Evolutionary conservation across 1,284 basidiomycete species (phyloP), one percentile per base, ranked within the genome.

Genomic region (Acaromyces ingoldii): DNA sequence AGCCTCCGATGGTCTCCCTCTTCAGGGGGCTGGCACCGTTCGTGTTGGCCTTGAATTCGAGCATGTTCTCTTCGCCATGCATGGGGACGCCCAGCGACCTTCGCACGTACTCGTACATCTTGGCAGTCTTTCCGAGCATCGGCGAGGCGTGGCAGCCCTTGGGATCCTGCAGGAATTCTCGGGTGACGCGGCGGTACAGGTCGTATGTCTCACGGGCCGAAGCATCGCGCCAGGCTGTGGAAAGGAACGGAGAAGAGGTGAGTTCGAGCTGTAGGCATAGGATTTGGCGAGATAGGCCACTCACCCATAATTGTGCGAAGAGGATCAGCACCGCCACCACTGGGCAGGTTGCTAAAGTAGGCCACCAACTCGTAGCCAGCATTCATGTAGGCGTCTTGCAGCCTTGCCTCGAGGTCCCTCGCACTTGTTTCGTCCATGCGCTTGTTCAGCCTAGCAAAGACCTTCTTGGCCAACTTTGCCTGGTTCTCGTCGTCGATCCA

Each of bases 101-200:
- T 10, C 68, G 54, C 24, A 71, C 63, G 52, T 60, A 71, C 57
- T 67, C 61, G 58, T 71, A 71, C 15, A 65, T 57, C 5, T 58
- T 36, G 29, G 51, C 44, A 6, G 68, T 69, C 52, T 56, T 61
- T 17, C 65, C 66, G 24, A 71, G 51, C 25, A 69, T 33, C 25
- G 60, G 62, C 11, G 54, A 56, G 9, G 68, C 68, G 49, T 67
- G 68, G 48, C 66, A 69, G 1, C 62, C 67, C 29, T 62, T 31
- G 2, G 67, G 65, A 52, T 63, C 53, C 29, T 61, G 61, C n/a
- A 68, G 49, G 38, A 69, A 65, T 50, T 67, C 55, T n/a, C 53
- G 40, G 37, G 64, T 67, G 19, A 64, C 56, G 3, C 57, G 33
- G 6, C 60, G 39, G 50, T 70, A 66, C 30, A 65, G 58, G 48